Base-by-base conservation (phyloP, 257 asterid species). In the Plantago major region DNA sequence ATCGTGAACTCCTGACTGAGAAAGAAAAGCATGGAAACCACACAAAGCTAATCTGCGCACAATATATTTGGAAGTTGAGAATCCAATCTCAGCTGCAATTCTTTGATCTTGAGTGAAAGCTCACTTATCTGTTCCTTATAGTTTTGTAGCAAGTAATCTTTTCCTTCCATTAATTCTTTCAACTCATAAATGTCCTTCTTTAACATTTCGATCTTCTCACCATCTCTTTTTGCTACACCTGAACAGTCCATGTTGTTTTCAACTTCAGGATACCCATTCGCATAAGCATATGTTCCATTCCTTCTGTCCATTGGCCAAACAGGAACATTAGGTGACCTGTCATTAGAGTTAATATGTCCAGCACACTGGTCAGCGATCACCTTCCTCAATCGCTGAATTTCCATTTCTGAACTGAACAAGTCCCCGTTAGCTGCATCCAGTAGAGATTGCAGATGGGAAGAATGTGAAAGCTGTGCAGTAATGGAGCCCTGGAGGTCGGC, bases 71-170 rank as follows among this genome's bases (percentile, higher is more conserved):
- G 97, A 69, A 88, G 87, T 67, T 86, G 97, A 42, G 93, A 85
- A 66, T 86, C 95, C 82, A 92, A 64, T 77, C 88, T 82, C 67
- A 76, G 84, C 73, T 92, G 96, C 78, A 90, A 61, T 67, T 87
- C 96, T 74, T 79, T 82, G 66, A 92, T 68, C 84, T 86, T 89
- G 66, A 73, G 9, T 0, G 98, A 80, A 59, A 91, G 86, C 84
- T 91, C 96, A 4, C 72, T 60, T 64, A 80, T 92, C 67, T 92
- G 98, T 72, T 82, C 97, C 83, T 92, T 88, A 74, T 92, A 92
- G 78, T 76, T 92, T 66, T 75, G 86, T 73, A 92, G 73, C 76
- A 88, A 76, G 76, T 84, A 92, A 65, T 92, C 90, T 68, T 88
- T 91, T 61, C 96, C 95, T 0, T 86, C 92, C 3, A 82, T 79